phyloP scores from a whole-genome alignment of 352 stramenopile genomes.

The Phytophthora megakarya region DNA sequence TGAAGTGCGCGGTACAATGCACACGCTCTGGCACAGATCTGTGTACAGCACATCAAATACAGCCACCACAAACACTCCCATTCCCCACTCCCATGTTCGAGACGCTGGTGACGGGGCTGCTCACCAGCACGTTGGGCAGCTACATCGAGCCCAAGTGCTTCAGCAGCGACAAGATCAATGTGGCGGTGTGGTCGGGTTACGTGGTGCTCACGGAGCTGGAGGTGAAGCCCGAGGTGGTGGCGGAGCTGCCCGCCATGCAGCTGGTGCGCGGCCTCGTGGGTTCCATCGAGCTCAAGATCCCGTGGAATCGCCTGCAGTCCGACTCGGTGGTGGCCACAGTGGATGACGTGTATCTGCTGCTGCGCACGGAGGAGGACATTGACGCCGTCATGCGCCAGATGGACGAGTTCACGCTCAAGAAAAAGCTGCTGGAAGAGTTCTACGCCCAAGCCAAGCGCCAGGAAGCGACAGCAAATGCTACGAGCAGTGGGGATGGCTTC shows the following conservation, averaged over 20 bases:
- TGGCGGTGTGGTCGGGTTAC: conserved; percentile 87
- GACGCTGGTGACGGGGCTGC: conserved; percentile 83
- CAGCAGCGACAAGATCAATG: conserved; percentile 89
- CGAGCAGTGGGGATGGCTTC: conserved; percentile 62
- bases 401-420: conserved; percentile 85
- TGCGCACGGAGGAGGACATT: conserved; percentile 82
- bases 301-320: conserved; percentile 88
- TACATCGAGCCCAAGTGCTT: conserved; percentile 90
- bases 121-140: conserved; percentile 85
- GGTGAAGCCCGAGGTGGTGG: conserved; percentile 78
- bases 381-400: conserved; percentile 75
- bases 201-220: conserved; percentile 84
- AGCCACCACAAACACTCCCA: conserved; percentile 18
- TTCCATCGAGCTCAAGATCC: conserved; percentile 90
- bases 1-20: conserved; percentile 12
- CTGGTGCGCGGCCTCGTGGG: conserved; percentile 82
- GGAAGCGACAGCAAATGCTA: conserved; percentile 37
- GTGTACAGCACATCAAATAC: conserved; percentile 1
- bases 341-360: conserved; percentile 85
- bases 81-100: conserved; percentile 73
- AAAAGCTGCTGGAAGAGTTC: conserved; percentile 81
- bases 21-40: conserved; percentile 1
- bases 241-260: conserved; percentile 58
- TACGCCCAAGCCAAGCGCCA: conserved; percentile 74
- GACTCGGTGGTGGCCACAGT: conserved; percentile 88